Evolutionary conservation across 805 yeast species (phyloP).

Genomic region (Candida incommunis): DNA sequence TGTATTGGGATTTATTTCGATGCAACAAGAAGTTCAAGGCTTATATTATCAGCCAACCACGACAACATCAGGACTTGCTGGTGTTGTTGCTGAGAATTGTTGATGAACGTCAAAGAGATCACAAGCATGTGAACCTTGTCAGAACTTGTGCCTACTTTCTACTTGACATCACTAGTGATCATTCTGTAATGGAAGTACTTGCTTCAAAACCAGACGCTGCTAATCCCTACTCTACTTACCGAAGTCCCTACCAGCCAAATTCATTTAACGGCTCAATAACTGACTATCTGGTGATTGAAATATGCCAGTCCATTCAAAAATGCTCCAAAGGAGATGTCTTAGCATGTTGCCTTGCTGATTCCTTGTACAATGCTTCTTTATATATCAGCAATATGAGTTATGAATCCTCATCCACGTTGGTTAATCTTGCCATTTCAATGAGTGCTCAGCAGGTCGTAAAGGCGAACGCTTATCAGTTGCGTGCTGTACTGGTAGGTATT

Average conservation of each 20-base stretch:
- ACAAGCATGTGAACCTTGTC: slow-evolving; percentile 13
- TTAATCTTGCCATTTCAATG: slow-evolving; percentile 14
- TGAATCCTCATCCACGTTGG: slow-evolving; percentile 14
- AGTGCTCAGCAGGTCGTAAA: slow-evolving; percentile 13
- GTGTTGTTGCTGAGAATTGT: slow-evolving; percentile 45
- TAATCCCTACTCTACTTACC: slow-evolving; percentile 9
- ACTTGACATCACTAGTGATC: slow-evolving; percentile 17
- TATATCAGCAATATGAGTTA: slow-evolving; percentile 16
- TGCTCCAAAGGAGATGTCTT: neutral
- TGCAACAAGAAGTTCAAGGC: slow-evolving; percentile 38
- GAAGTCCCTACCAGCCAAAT: slow-evolving; percentile 2
- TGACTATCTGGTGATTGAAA: slow-evolving; percentile 17
- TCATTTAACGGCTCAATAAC: slow-evolving; percentile 17
- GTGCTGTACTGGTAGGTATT: slow-evolving; percentile 12
- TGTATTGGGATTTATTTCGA: slow-evolving; percentile 66
- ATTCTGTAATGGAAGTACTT: slow-evolving; percentile 11
- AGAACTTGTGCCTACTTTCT: slow-evolving; percentile 21
- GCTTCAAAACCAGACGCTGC: slow-evolving; percentile 12
- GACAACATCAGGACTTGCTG: slow-evolving; percentile 38
- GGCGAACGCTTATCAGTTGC: slow-evolving; percentile 11
- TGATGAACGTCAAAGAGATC: slow-evolving; percentile 29
- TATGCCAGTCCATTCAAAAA: slow-evolving; percentile 6
- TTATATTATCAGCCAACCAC: slow-evolving; percentile 25
- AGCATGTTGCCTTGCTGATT: slow-evolving; percentile 6
- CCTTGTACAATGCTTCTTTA: slow-evolving; percentile 19